Evolutionary conservation across 495 filamentous ascomycete genomes (phyloP).

Genomic region (Annulohypoxylon stygium): DNA sequence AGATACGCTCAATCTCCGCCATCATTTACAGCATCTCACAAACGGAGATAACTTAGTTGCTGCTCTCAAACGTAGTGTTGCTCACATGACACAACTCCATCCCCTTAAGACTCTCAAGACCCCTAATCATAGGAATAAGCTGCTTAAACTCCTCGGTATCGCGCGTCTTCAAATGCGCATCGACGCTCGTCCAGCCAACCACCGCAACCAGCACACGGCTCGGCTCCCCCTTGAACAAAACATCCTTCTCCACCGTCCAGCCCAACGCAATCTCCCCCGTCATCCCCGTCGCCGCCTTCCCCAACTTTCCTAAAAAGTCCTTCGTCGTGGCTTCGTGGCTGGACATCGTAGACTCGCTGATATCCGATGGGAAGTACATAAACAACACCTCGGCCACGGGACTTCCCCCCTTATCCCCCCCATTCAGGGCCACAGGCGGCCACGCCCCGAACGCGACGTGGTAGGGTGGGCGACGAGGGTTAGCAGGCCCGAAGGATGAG

Average conservation of each 20-base stretch:
- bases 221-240: conserved; percentile 58
- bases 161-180: conserved; percentile 63
- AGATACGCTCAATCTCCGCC: background rate
- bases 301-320: conserved; percentile 4
- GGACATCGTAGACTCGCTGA: conserved; percentile 16
- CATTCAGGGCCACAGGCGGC: conserved; percentile 15
- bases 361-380: conserved; percentile 32
- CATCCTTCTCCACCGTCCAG: conserved; percentile 61
- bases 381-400: conserved; percentile 34
- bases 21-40: no score
- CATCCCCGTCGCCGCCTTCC: conserved; percentile 28
- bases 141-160: conserved; percentile 61
- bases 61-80: conserved; percentile 22
- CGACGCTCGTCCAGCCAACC: conserved; percentile 68
- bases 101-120: conserved; percentile 27
- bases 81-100: conserved; percentile 37
- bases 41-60: background rate
- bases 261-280: conserved; percentile 55
- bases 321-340: background rate
- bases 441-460: conserved; percentile 34
- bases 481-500: background rate
- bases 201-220: conserved; percentile 57
- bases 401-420: background rate
- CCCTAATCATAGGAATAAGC: conserved; percentile 10
- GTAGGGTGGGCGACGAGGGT: conserved; percentile 16